Base-by-base conservation (phyloP, 2,329 filamentous ascomycete genomes). In the Microdochium nivale region DNA sequence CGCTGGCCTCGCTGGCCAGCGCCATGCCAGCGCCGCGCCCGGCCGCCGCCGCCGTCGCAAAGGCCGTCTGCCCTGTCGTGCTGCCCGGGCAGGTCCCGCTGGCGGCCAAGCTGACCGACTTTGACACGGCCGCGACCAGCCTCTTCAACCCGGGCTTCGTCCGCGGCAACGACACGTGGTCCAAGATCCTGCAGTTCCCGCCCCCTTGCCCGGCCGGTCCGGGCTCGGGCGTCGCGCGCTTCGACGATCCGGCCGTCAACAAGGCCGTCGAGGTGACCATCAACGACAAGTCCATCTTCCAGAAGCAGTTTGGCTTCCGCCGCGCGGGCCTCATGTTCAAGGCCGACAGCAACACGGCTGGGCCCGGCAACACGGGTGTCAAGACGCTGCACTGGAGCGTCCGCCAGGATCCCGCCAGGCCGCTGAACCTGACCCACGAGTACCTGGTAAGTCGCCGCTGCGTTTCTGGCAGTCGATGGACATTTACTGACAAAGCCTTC, bases 261-360 rank as follows among this genome's bases (percentile, higher is more conserved):
- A 67, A 67, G 55, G 60, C 71, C 2, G 53, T 74, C 54, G 72
- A 74, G 60, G 70, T 74, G 19, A 74, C 70, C 50, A 63, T 75
- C 57, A 65, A 63, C 59, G 72, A 75, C 61, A 52, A 61, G 50
- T 71, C 68, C 61, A 66, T 75, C 61, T 75, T 74, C 64, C 68
- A 73, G 64, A 62, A 56, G 30, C 71, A 75, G 62, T 64, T 67
- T 43, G 72, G 71, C 23, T 75, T 75, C 65, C 67, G 72, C n/a
- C 65, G 72, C 46, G 71, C 67, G 3, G 72, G 72, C 1, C 60
- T 75, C 49, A 70, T 71, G 61, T 69, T 75, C 60, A 60, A 64
- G 53, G 65, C 61, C 52, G 71, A 74, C 59, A 60, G 60, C 48
- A 75, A 75, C 60, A 62, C 58, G 32, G 65, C 60, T 47, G 66